Percentiles rank a stretch among this genome's conserved stretches.
Conservation (phyloP, 371 early-diverging fungal species). For the Mucor irregularis region DNA sequence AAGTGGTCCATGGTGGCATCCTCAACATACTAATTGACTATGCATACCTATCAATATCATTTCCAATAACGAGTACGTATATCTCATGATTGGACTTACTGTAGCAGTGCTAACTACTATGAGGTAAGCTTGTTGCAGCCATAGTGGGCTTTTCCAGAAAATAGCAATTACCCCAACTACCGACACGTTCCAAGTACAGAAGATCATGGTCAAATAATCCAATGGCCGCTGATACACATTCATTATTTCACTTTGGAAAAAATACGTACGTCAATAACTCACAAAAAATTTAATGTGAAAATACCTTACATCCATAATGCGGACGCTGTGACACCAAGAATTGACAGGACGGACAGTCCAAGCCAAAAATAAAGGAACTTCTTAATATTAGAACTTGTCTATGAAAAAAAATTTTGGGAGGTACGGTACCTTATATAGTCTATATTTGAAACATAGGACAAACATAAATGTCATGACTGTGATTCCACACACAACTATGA, state of each 20-base stretch:
- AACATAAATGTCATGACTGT: constrained; percentile 18
- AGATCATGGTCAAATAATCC: constrained; percentile 18
- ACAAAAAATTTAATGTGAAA: not conserved
- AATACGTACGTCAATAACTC: not conserved
- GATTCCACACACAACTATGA: constrained; percentile 15
- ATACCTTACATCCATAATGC: constrained; percentile 22
- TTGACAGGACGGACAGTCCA: constrained; percentile 24
- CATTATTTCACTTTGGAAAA: constrained; percentile 20
- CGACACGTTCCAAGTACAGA: constrained; percentile 23
- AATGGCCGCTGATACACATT: constrained; percentile 12
- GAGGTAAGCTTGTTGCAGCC: constrained; percentile 27
- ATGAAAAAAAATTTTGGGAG: not conserved
- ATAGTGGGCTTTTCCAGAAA: constrained; percentile 26
- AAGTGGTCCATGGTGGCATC: constrained; percentile 28
- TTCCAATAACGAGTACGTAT: not conserved
- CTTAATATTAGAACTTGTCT: not conserved
- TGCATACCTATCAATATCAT: not conserved
- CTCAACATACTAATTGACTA: constrained; percentile 23
- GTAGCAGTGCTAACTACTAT: constrained; percentile 22
- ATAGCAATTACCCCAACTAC: constrained; percentile 22
- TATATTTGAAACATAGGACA: constrained; percentile 26
- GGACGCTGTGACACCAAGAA: constrained; percentile 18
- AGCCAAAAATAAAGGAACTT: constrained; percentile 28
- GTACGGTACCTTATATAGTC: constrained; percentile 19
- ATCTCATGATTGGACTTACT: constrained; percentile 4